Base-by-base conservation (phyloP, 2,329 filamentous ascomycete species). In the Blastomyces percursus region DNA sequence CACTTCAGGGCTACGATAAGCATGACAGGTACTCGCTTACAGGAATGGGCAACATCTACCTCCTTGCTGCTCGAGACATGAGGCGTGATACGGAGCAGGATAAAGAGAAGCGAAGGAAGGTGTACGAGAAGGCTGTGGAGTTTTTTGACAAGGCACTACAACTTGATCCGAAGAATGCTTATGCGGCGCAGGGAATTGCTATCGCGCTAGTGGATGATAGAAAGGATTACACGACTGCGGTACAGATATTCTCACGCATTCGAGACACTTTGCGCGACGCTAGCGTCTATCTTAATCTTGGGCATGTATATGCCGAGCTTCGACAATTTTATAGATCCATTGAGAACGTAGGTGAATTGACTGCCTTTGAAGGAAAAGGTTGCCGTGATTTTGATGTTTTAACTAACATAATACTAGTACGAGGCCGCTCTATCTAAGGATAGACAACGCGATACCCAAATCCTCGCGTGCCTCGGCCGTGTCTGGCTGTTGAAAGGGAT, bases 71-170 rank as follows among this genome's bases (percentile, higher is more conserved):
- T 11, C 86, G 94, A 68, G 95, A 99, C 74, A 96, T 97, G 91
- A 89, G 90, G 38, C 86, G 92, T 59, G 90, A 94, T 65, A 89
- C 89, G 0, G 94, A 97, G 9, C 82, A 86, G 64, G 93, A 99
- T 64, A 96, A 90, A 76, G 89, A 96, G 70, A 96, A 95, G 78
- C 87, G 92, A 61, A 89, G 87, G 63, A 89, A 88, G 68, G 88
- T 86, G 65, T 99, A 97, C 72, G 86, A 87, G 72, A 91, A 93
- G 68, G 92, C 94, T 0, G 92, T 97, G 12, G 95, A 99, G 73
- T 99, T 99, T 76, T 99, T 96, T 69, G 94, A 97, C 73, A 99
- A 99, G 77, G 93, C 93, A 4, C 80, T 99, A 27, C 91, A 95
- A 66, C 80, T 99, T n/a, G 94, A 99, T 71, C 86, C 91, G 0